Conservation (phyloP, 2,329 filamentous ascomycete genomes). For the Penicillium sclerotigenum region DNA sequence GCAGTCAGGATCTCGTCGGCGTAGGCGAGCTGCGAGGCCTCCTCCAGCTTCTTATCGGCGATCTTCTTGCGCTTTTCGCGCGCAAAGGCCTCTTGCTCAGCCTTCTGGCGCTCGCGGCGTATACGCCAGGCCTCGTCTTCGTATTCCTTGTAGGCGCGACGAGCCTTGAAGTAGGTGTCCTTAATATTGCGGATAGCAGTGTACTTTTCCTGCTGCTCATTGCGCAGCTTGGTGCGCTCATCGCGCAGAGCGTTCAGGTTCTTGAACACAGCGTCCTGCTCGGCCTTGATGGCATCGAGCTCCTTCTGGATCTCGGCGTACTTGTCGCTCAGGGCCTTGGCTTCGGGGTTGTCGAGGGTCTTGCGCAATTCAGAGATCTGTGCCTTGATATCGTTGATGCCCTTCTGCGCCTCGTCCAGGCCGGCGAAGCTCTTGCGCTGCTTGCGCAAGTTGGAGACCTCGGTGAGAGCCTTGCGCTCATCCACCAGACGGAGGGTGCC, state of each 20-base stretch:
- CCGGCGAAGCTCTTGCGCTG: constrained; percentile 85
- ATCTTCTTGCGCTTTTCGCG: constrained; percentile 52
- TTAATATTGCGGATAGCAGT: constrained; percentile 78
- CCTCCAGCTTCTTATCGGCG: constrained; percentile 54
- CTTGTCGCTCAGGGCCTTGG: constrained; percentile 79
- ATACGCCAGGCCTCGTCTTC: constrained; percentile 79
- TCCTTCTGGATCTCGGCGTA: constrained; percentile 84
- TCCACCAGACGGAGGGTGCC: constrained; percentile 95
- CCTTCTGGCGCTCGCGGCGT: constrained; percentile 71
- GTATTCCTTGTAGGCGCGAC: constrained; percentile 77
- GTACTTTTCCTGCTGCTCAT: constrained; percentile 84
- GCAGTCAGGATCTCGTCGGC: constrained; percentile 87
- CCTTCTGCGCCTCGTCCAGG: constrained; percentile 81
- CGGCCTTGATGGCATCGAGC: constrained; percentile 82
- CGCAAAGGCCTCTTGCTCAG: constrained; percentile 64
- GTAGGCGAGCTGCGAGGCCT: constrained; percentile 71
- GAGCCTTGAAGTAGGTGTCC: constrained; percentile 79
- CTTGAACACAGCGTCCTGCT: constrained; percentile 90
- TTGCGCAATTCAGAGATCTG: constrained; percentile 89
- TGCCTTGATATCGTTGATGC: constrained; percentile 79
- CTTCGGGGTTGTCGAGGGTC: constrained; percentile 83
- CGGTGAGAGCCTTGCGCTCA: constrained; percentile 86
- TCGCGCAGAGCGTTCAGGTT: constrained; percentile 79
- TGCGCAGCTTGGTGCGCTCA: constrained; percentile 77
- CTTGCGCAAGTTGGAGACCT: constrained; percentile 80